Evolutionary conservation across 2,329 filamentous ascomycete genomes (phyloP).

Genomic region (Pseudogymnoascus sp.): DNA sequence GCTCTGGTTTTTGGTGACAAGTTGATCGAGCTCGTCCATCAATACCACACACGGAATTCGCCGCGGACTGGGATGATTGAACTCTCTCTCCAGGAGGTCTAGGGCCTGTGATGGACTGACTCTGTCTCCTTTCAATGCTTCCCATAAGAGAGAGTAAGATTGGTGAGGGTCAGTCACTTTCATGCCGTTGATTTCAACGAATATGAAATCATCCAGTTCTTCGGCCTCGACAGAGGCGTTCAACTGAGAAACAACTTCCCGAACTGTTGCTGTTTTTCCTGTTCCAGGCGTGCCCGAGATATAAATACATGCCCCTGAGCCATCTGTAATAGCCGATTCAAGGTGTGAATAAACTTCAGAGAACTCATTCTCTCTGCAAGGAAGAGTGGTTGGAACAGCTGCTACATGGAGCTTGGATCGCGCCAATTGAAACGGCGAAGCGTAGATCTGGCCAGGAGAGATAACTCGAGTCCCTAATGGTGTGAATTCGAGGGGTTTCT

Average conservation of each 20-base stretch:
- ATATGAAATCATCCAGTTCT: conserved; percentile 96
- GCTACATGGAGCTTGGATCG: conserved; percentile 87
- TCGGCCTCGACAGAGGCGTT: conserved; percentile 82
- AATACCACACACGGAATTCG: conserved; percentile 91
- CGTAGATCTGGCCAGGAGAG: conserved; percentile 63
- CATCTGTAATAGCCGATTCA: conserved; percentile 87
- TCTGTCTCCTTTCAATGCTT: conserved; percentile 86
- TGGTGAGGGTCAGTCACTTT: conserved; percentile 98
- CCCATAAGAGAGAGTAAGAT: conserved; percentile 91
- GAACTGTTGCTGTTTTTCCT: conserved; percentile 93
- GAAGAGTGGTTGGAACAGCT: conserved; percentile 78
- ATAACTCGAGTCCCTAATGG: conserved; percentile 83
- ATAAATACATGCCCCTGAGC: conserved; percentile 92
- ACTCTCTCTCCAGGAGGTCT: conserved; percentile 84
- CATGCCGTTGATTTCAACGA: conserved; percentile 99
- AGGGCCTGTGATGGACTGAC: conserved; percentile 88
- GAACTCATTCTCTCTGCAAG: conserved; percentile 89
- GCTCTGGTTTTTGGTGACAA: conserved; percentile 97
- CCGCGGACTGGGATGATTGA: conserved; percentile 81
- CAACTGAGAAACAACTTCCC: conserved; percentile 83
- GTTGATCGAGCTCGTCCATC: conserved; percentile 97
- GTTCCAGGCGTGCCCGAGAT: conserved; percentile 98
- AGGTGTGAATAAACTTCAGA: conserved; percentile 86
- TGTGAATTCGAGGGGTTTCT: conserved; percentile 90
- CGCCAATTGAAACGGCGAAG: conserved; percentile 86